These are phyloP conservation scores for Neurospora sp. DNA, from an alignment of 495 filamentous ascomycete species.

Conservation along the genomic window DNA sequence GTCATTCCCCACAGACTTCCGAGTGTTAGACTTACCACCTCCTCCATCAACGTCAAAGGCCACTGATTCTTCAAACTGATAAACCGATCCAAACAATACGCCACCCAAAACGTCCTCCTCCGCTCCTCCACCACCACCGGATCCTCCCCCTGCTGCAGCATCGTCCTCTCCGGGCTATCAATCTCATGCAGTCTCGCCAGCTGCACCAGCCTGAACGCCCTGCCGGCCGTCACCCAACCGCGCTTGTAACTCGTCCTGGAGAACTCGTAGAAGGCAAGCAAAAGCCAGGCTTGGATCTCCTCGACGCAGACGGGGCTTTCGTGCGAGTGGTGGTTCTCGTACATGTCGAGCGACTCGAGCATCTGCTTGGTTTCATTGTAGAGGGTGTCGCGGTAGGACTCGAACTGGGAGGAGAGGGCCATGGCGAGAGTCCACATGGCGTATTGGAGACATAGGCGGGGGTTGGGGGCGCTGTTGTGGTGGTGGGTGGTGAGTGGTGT, in stretches of 20 bases:
- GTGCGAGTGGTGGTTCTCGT: constrained; percentile 9
- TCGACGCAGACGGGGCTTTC: constrained; percentile 25
- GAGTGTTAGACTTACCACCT: constrained; percentile 27
- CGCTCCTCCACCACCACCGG: constrained; percentile 35
- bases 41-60: constrained; percentile 42
- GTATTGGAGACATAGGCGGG: constrained; percentile 37
- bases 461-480: constrained; percentile 5
- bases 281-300: constrained; percentile 45
- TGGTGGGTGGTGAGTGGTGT: background rate
- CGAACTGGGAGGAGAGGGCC: constrained; percentile 43
- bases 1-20: background rate
- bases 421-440: constrained; percentile 49
- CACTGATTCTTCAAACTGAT: constrained; percentile 36
- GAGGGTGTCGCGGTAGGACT: constrained; percentile 32
- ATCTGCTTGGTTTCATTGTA: constrained; percentile 40
- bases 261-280: constrained; percentile 45
- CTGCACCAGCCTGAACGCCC: constrained; percentile 44
- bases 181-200: constrained; percentile 40
- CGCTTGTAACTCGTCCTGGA: constrained; percentile 35
- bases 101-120: constrained; percentile 46
- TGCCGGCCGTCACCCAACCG: constrained; percentile 44
- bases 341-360: constrained; percentile 30
- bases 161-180: constrained; percentile 24
- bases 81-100: constrained; percentile 44
- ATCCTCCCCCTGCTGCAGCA: constrained; percentile 12